These are phyloP conservation scores for Fennellomyces sp. DNA, from an alignment of 371 early-diverging fungal genomes.

Conservation along the genomic window DNA sequence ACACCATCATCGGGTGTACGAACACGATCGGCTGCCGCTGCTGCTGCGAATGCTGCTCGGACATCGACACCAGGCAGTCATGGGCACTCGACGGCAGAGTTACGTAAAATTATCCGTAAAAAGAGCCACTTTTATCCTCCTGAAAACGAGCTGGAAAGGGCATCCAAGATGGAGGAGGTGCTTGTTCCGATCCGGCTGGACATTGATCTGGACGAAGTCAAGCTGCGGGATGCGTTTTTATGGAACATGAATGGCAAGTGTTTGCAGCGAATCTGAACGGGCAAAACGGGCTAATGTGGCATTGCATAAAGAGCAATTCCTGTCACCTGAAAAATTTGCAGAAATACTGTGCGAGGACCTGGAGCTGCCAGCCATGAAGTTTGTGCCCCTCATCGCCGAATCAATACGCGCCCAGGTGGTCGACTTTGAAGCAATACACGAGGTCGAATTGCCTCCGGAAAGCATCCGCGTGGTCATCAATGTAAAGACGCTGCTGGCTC, in stretches of 20 bases:
- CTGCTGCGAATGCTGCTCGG: conserved; percentile 2
- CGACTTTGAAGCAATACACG: conserved; percentile 49
- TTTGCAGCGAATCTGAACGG: background rate
- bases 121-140: conserved; percentile 32
- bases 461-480: conserved; percentile 47
- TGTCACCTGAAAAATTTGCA: conserved; percentile 93
- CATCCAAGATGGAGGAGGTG: conserved; percentile 62
- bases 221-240: conserved; percentile 75
- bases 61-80: conserved; percentile 8
- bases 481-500: conserved; percentile 24
- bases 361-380: conserved; percentile 57
- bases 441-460: conserved; percentile 32
- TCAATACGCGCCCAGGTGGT: conserved; percentile 71
- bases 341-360: conserved; percentile 88
- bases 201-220: conserved; percentile 78
- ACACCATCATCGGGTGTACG: conserved; percentile 24
- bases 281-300: background rate
- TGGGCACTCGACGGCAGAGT: conserved; percentile 9
- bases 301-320: conserved; percentile 63
- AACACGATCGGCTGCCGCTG: conserved; percentile 11
- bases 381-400: conserved; percentile 74
- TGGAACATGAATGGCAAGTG: conserved; percentile 85
- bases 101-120: conserved; percentile 33
- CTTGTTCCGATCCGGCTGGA: conserved; percentile 84
- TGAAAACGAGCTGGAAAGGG: conserved; percentile 43